phyloP scores from a whole-genome alignment of 169 alveolate species.

The Cryptosporidium ryanae region DNA sequence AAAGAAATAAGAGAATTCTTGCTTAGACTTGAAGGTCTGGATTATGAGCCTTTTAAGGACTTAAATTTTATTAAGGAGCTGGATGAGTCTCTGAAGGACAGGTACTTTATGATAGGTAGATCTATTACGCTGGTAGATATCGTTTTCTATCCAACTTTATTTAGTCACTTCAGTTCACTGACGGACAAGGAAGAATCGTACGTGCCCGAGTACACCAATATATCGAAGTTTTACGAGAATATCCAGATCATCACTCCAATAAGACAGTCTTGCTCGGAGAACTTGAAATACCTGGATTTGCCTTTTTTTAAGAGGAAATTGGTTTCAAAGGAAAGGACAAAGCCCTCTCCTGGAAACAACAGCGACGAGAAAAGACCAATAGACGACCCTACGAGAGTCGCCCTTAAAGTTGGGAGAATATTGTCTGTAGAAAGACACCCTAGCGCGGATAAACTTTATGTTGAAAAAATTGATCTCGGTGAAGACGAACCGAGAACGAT shows the following conservation, averaged over 20 bases:
- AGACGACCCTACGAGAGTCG: slow-evolving; percentile 77
- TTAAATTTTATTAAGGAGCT: slow-evolving; percentile 3
- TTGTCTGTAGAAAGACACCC: slow-evolving; percentile 84
- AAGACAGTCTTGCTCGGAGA: slow-evolving; percentile 64
- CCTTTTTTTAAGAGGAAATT: slow-evolving; percentile 51
- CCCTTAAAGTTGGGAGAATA: slow-evolving; percentile 86
- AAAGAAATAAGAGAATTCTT: slow-evolving; percentile 29
- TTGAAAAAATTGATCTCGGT: slow-evolving; percentile 90
- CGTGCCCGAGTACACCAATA: slow-evolving; percentile 11
- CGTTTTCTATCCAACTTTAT: slow-evolving; percentile 12
- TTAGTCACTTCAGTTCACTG: slow-evolving; percentile 12
- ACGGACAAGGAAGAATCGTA: background rate
- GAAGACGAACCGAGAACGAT: slow-evolving; percentile 81
- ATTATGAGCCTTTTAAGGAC: background rate
- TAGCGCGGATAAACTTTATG: slow-evolving; percentile 87
- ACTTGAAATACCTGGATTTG: slow-evolving; percentile 24
- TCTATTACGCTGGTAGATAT: slow-evolving; percentile 29
- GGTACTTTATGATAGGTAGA: slow-evolving; percentile 49
- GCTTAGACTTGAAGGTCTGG: background rate
- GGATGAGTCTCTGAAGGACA: slow-evolving; percentile 19
- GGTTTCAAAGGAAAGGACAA: slow-evolving; percentile 17
- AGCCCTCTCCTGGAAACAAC: background rate
- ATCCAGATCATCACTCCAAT: slow-evolving; percentile 39
- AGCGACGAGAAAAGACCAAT: slow-evolving; percentile 38
- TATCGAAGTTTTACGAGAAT: slow-evolving; percentile 36